Evolutionary conservation across 352 stramenopile genomes (phyloP).

Genomic region (Phytophthora megakarya): DNA sequence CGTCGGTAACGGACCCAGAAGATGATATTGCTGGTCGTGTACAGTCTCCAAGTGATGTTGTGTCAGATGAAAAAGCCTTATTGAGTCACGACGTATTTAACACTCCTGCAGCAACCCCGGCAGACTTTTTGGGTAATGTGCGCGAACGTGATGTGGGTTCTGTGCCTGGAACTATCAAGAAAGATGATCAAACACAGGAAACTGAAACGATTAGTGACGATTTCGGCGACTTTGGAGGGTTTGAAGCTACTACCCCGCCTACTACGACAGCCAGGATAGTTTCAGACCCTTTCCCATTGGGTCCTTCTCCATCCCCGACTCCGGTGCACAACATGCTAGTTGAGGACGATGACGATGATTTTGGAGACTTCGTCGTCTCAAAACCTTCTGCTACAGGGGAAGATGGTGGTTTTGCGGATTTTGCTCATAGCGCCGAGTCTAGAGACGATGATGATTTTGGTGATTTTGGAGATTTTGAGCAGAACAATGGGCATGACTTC

Average conservation of each 20-base stretch:
- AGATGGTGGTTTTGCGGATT: constrained; percentile 47
- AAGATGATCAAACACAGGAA: background rate
- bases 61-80: constrained; percentile 5
- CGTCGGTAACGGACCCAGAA: background rate
- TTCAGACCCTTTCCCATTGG: constrained; percentile 17
- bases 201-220: constrained; percentile 32
- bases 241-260: constrained; percentile 9
- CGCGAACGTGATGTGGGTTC: constrained; percentile 1
- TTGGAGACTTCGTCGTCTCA: constrained; percentile 17
- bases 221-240: constrained; percentile 49
- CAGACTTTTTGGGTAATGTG: background rate
- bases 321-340: constrained; percentile 12
- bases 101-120: background rate
- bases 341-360: constrained; percentile 14
- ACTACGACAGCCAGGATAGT: background rate
- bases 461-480: constrained; percentile 48
- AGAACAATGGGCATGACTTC: constrained; percentile 23
- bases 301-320: constrained; percentile 14
- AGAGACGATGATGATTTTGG: constrained; percentile 29
- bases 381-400: constrained; percentile 8
- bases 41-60: background rate
- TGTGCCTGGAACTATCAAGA: background rate
- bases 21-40: background rate
- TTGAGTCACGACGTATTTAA: background rate
- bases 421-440: constrained; percentile 30